Evolutionary conservation across 2,329 filamentous ascomycete genomes (phyloP), one percentile per base, ranked within the genome.

Genomic region (Fusarium succisae): DNA sequence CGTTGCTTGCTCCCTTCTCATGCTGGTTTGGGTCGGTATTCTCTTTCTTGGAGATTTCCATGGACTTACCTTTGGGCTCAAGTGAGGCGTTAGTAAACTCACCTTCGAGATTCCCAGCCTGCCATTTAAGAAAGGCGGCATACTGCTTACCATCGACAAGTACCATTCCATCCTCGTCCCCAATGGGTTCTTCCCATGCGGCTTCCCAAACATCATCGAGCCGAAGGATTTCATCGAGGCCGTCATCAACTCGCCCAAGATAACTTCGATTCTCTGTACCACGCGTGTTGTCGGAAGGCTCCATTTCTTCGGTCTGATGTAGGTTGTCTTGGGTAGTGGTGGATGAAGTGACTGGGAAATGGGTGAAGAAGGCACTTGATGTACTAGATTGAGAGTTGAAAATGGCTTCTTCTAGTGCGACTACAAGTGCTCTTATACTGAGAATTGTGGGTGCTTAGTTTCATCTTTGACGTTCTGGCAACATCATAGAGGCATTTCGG

Each of bases 371-470:
- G 18, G 1, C 2, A 14, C 17, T 20, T 26, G 8, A 26, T 26
- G 8, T 14, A 12, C 24, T 28, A 1, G 5, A 14, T 10, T 47
- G 12, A 13, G 18, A 26, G 44, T 9, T 20, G 5, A 45, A 20
- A 4, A 20, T 26, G 8, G 2, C 8, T 26, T 2, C 14, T 35
- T 17, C 32, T 9, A 20, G 18, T 18, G 8, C 6, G 24, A 22
- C 6, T 4, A 4, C 5, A 4, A 11, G 8, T 4, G 12, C 20
- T 28, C 18, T 28, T 47, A 47, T 47, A 47, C 6, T 11, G 1
- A 15, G 3, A 22, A 3, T 22, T 7, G 0, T 4, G 3, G 3
- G 9, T 6, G 4, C 3, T 22, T 28, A 1, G 8, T 28, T 15
- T 15, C 9, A 1, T 28, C 4, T 13, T 47, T 11, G 8, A 5